These are phyloP conservation scores for Alnus rubra DNA, from an alignment of 306 rosid species.

Conservation along the genomic window DNA sequence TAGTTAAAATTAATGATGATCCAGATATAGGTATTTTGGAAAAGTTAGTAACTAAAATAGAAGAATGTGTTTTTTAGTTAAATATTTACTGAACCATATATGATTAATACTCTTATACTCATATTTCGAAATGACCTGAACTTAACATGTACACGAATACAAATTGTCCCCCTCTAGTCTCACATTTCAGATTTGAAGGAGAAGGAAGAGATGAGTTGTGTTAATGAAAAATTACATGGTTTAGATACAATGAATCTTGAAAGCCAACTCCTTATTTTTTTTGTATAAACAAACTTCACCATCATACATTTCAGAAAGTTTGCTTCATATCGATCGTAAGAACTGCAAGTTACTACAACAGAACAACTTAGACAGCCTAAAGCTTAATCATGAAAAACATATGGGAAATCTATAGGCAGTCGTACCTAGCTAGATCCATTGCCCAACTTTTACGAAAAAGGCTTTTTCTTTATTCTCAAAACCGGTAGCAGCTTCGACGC, in stretches of 20 bases:
- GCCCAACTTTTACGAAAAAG: not conserved
- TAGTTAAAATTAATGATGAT: no score
- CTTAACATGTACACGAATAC: no score
- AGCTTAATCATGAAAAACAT: slow-evolving; percentile 7
- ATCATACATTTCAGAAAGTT: not conserved
- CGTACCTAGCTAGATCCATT: slow-evolving; percentile 8
- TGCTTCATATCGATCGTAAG: not conserved
- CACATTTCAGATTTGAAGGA: no score
- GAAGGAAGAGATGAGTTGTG: no score
- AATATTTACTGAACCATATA: no score
- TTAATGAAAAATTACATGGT: slow-evolving; percentile 1
- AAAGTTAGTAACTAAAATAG: no score
- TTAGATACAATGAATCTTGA: slow-evolving; percentile 16
- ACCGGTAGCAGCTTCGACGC: slow-evolving; percentile 18
- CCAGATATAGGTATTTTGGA: no score
- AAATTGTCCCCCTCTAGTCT: no score
- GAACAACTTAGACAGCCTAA: not conserved
- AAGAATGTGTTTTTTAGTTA: no score
- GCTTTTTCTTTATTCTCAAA: slow-evolving; percentile 7
- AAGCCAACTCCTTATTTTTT: slow-evolving; percentile 20
- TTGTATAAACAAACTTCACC: slow-evolving; percentile 14
- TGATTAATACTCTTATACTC: no score
- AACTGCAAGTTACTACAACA: not conserved
- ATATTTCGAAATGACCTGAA: no score
- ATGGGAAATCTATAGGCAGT: slow-evolving; percentile 27